Base-by-base conservation (phyloP, 441 rosid genomes). In the Corymbia calophylla region DNA sequence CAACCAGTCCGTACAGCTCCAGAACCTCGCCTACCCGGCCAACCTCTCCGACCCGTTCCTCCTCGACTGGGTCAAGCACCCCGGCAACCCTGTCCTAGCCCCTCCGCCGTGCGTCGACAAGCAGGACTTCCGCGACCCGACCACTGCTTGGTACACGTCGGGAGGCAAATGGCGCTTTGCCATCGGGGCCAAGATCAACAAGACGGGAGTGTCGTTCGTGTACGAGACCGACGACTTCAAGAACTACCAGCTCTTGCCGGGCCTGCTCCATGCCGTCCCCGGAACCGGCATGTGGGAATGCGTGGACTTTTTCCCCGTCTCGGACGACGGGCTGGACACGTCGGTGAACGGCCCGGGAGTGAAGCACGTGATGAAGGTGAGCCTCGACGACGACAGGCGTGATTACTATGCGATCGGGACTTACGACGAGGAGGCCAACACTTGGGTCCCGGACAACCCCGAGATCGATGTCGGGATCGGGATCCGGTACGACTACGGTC, bases 201-300 rank as follows among this genome's bases (percentile, higher is more conserved):
- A 87, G 88, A 96, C 97, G 15, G 99, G 99, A n/a, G 84, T 95
- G 14, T 92, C 98, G 53, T 93, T 98, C 9, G 93, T 97, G 32
- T 98, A 96, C 88, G 95, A 96, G 90, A 98, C 99, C 0, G 90
- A 90, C 16, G 96, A 98, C 92, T 98, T 98, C 56, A 94, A 92
- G 53, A 91, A 89, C 8, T 98, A 88, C 85, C 91, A 94, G 77
- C 64, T 88, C 32, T 60, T 95, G 27, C 95, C 93, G 21, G 92
- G 94, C 7, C 17, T 91, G 54, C 91, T 98, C 88, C 99, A 97
- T 89, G 93, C 90, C 25, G 99, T 96, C 35, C 93, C 94, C 2
- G 93, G 93, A 39, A 98, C 99, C 4, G 99, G 99, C 23, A 97
- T 97, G 99, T 98, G 99, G 99, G 99, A 98, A 91, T 97, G 99